These are phyloP conservation scores for Russula earlei DNA, from an alignment of 768 basidiomycete genomes.

Conservation along the genomic window DNA sequence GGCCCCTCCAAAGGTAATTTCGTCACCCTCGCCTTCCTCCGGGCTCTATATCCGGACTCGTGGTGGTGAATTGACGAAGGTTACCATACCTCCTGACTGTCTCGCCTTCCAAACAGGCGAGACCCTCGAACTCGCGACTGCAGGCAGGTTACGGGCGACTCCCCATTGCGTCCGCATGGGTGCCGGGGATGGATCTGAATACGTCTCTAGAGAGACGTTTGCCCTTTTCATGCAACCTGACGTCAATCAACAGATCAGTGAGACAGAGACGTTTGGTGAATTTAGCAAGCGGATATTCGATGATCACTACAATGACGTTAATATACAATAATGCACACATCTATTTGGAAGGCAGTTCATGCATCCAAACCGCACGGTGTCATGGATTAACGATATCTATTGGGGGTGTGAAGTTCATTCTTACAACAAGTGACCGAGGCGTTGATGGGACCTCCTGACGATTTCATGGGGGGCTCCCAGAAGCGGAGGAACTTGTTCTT, in stretches of 20 bases:
- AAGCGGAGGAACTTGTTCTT: slow-evolving; percentile 12
- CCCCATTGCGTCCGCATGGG: slow-evolving; percentile 90
- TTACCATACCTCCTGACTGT: slow-evolving; percentile 75
- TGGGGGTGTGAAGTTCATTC: neutral
- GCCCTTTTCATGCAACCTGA: slow-evolving; percentile 88
- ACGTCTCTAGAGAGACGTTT: slow-evolving; percentile 77
- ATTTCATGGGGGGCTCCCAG: slow-evolving; percentile 5
- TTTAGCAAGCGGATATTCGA: slow-evolving; percentile 80
- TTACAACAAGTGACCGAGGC: neutral
- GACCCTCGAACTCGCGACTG: slow-evolving; percentile 84
- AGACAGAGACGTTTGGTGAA: slow-evolving; percentile 71
- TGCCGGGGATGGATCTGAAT: slow-evolving; percentile 32
- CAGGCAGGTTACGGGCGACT: slow-evolving; percentile 73
- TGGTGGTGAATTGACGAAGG: slow-evolving; percentile 67
- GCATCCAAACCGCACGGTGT: neutral
- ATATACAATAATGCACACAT: slow-evolving; percentile 11
- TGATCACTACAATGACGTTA: slow-evolving; percentile 40
- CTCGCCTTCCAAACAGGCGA: slow-evolving; percentile 97
- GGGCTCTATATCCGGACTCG: slow-evolving; percentile 90
- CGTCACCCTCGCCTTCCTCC: slow-evolving; percentile 63
- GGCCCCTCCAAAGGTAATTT: slow-evolving; percentile 38
- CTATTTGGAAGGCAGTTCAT: neutral
- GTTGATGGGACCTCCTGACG: neutral
- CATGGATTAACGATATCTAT: slow-evolving; percentile 4
- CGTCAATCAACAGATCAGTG: slow-evolving; percentile 61